These are phyloP conservation scores for Auriscalpium microsporum DNA, from an alignment of 768 basidiomycete genomes.

Conservation along the genomic window DNA sequence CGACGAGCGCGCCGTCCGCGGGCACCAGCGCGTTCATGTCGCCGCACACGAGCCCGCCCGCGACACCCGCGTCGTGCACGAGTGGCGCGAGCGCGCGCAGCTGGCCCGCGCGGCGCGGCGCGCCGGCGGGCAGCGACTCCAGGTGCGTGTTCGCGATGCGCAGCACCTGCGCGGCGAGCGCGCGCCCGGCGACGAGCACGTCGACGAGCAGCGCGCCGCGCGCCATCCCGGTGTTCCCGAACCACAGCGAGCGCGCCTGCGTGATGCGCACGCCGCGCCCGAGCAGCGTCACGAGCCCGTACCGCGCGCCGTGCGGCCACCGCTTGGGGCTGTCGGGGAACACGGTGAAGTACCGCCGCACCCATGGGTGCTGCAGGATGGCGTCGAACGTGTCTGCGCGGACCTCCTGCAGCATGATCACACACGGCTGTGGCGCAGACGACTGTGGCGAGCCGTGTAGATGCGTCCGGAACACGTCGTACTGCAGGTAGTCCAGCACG, in stretches of 20 bases:
- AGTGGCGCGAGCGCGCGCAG: conserved; percentile 42
- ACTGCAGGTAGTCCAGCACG: conserved; percentile 47
- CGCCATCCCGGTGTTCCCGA: conserved; percentile 39
- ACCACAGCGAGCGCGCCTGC: conserved; percentile 43
- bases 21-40: conserved; percentile 63
- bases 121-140: conserved; percentile 48
- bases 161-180: conserved; percentile 31
- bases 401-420: conserved; percentile 68
- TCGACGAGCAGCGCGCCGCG: conserved; percentile 55
- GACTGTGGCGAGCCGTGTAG: conserved; percentile 38
- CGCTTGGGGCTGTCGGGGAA: conserved; percentile 44
- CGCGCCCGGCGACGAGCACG: conserved; percentile 22
- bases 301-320: conserved; percentile 43
- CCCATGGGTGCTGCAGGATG: conserved; percentile 53
- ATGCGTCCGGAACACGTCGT: conserved; percentile 40
- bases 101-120: conserved; percentile 35
- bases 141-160: conserved; percentile 69
- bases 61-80: conserved; percentile 37
- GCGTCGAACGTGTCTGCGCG: conserved; percentile 32
- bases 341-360: conserved; percentile 50
- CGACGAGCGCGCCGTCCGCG: conserved; percentile 35
- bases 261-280: conserved; percentile 45
- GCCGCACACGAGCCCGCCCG: conserved; percentile 57
- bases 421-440: conserved; percentile 51
- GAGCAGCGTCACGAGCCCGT: conserved; percentile 68